Evolutionary conservation across 2,329 filamentous ascomycete species (phyloP).

Genomic region (Nectriaceae sp.): DNA sequence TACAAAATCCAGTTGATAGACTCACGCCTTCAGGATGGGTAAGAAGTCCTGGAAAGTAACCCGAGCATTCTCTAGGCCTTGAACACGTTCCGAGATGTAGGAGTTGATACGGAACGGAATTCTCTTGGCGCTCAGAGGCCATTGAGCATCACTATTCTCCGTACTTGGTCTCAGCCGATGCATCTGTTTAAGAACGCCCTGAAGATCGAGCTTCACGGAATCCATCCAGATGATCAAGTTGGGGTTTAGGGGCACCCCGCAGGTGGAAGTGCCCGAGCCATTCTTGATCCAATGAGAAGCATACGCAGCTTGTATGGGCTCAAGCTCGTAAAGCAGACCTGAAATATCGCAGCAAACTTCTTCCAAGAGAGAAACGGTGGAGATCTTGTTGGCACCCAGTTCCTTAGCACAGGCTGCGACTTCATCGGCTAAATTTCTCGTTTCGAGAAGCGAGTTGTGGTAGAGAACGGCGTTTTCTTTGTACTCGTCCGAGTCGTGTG

Average conservation of each 20-base stretch:
- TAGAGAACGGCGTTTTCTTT: too few relatives aligned
- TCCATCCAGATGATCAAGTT: conserved; percentile 15
- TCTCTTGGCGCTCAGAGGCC: not conserved
- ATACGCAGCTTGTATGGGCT: conserved; percentile 17
- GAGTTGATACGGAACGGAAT: conserved; percentile 15
- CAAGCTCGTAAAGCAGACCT: conserved; percentile 15
- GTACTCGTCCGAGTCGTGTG: too few relatives aligned
- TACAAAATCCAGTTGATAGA: not conserved
- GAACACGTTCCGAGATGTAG: conserved; percentile 4
- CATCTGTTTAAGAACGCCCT: conserved; percentile 1
- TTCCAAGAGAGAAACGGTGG: conserved; percentile 15
- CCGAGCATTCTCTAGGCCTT: conserved; percentile 9
- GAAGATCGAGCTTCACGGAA: conserved; percentile 3
- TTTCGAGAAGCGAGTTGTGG: too few relatives aligned
- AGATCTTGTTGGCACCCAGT: conserved; percentile 13
- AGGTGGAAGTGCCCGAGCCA: conserved; percentile 6
- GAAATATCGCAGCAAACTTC: conserved; percentile 14
- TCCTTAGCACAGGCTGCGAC: too few relatives aligned
- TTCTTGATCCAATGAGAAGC: conserved; percentile 13
- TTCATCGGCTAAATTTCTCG: too few relatives aligned
- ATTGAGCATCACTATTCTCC: fast-evolving
- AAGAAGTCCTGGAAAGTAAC: conserved; percentile 11
- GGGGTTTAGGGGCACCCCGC: conserved; percentile 16
- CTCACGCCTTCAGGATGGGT: conserved; percentile 24
- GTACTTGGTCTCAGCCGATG: not conserved